These are phyloP conservation scores for Metschnikowia hibisci DNA, from an alignment of 805 yeast species.

Conservation along the genomic window DNA sequence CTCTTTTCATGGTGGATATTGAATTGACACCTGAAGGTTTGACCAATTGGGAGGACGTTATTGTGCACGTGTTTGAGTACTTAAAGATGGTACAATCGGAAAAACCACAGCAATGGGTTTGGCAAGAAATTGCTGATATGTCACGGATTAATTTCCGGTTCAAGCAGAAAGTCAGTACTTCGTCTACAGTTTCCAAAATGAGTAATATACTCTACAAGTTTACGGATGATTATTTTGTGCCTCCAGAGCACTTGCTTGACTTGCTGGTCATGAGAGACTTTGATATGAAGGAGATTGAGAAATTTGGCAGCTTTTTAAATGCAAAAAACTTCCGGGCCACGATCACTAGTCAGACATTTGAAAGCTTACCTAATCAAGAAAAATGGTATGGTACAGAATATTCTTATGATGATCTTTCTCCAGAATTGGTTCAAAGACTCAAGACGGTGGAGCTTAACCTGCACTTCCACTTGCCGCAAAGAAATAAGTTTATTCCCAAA, in stretches of 20 bases:
- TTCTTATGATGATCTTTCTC: slow-evolving; percentile 42
- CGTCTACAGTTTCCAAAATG: slow-evolving; percentile 66
- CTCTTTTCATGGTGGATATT: slow-evolving; percentile 63
- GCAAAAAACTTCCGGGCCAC: slow-evolving; percentile 59
- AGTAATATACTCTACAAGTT: slow-evolving; percentile 58
- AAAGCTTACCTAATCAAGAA: slow-evolving; percentile 49
- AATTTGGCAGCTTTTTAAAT: slow-evolving; percentile 47
- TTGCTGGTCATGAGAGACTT: slow-evolving; percentile 54
- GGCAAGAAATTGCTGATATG: slow-evolving; percentile 68
- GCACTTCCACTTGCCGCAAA: slow-evolving; percentile 57
- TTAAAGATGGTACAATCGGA: slow-evolving; percentile 51
- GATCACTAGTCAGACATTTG: slow-evolving; percentile 51
- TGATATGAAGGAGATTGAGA: slow-evolving; percentile 49
- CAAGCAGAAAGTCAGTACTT: slow-evolving; percentile 69
- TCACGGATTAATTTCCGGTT: slow-evolving; percentile 71
- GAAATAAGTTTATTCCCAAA: slow-evolving; percentile 80
- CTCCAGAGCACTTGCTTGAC: slow-evolving; percentile 61
- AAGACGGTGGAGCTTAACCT: slow-evolving; percentile 22
- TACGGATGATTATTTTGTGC: slow-evolving; percentile 39
- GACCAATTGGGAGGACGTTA: slow-evolving; percentile 55
- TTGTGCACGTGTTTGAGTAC: slow-evolving; percentile 65
- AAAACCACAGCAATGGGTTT: slow-evolving; percentile 75
- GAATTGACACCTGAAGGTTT: slow-evolving; percentile 77
- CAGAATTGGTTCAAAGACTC: slow-evolving; percentile 33
- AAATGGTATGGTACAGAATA: slow-evolving; percentile 92